Base-by-base conservation (phyloP, 2,329 filamentous ascomycete genomes). In the Rhytidhysteron rufulum region DNA sequence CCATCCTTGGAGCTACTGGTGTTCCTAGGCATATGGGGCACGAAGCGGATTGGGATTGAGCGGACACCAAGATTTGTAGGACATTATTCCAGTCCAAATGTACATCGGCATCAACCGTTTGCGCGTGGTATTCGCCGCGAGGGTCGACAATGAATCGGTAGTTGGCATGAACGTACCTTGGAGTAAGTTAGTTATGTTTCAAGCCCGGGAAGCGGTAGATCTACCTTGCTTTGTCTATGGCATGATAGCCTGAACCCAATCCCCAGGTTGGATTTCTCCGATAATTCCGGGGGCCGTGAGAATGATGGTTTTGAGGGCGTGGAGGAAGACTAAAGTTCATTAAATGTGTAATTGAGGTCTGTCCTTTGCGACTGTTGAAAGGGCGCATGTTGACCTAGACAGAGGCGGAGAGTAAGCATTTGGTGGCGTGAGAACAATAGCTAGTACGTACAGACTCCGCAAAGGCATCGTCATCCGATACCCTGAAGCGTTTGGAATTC, bases 61-160 rank as follows among this genome's bases (percentile, higher is more conserved):
- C 80, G 2, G 91, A 97, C 7, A 87, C 93, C 51, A 98, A 76
- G 39, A 98, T 83, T 67, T 98, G 93, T 49, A 96, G 73, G 38
- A 98, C 86, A 51, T 88, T 82, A 49, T 82, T 79, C 93, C 93
- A 98, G 55, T 95, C 87, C 39, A 98, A 70, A 55, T 93, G 86
- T 34, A 90, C 77, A 65, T 98, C 91, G 16, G 93, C 86, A 63
- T 97, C 88, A 33, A 79, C 77, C 18, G 88, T 85, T 60, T 97
- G 89, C 5, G 80, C 78, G 44, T 80, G 77, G 62, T 97, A 98
- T 56, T 84, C 80, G 42, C 82, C 84, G 41, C 80, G 77, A 3
- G 93, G 91, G 44, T 88, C 83, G 37, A 98, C 90, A 43, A 98
- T 85, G 63, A 98, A 98, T 41, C 93, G 85, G 62, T 98, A 98